Percentiles rank a stretch among this genome's conserved stretches.
Evolutionary conservation across 176 grass and related monocot species (phyloP).

Genomic region (Oryza australiensis): DNA sequence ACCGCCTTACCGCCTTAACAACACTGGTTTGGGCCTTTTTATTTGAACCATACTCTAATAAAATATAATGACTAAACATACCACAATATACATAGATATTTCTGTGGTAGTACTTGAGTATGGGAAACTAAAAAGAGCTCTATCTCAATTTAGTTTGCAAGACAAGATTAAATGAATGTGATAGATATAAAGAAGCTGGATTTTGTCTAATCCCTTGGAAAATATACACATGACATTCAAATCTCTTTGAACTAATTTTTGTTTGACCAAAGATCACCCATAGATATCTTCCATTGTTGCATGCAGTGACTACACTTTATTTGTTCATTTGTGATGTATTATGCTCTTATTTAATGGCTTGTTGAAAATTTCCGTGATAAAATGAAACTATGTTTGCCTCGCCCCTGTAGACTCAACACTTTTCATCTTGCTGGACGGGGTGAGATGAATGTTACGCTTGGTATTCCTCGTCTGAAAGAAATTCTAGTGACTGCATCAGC

Average conservation of each 20-base stretch:
- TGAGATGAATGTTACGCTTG: conserved; percentile 94
- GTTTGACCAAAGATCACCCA: background rate
- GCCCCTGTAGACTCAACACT: conserved; percentile 81
- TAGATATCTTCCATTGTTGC: background rate
- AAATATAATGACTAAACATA: no score
- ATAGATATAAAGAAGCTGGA: no score
- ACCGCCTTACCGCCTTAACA: no score
- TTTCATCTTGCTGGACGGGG: conserved; percentile 95
- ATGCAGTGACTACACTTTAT: background rate
- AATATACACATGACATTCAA: background rate
- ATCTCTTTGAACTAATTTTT: background rate
- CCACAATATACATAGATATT: no score
- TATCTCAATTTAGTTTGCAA: no score
- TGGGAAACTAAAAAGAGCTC: no score
- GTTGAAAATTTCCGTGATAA: background rate
- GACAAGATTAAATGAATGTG: no score
- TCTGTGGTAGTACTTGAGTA: no score
- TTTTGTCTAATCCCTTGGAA: no score
- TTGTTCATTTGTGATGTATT: background rate
- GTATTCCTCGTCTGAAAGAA: conserved; percentile 88
- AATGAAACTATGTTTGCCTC: background rate
- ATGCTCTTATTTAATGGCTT: background rate
- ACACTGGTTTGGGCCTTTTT: no score
- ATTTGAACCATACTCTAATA: no score
- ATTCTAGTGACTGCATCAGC: conserved; percentile 85